phyloP scores from a whole-genome alignment of 2,329 filamentous ascomycete species.

The Pseudogymnoascus sp. region DNA sequence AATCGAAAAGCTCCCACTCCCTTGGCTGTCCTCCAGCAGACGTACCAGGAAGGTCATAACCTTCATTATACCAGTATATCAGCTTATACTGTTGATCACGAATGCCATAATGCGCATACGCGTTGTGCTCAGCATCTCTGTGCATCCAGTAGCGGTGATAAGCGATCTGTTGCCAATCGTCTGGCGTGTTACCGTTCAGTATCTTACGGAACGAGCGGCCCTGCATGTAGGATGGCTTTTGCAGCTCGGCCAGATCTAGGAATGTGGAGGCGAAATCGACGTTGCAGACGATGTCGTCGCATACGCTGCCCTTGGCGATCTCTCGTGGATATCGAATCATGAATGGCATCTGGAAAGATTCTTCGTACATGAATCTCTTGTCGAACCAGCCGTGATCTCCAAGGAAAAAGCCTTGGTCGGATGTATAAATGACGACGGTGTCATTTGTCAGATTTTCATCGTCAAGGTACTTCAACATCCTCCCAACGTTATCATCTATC shows the following conservation, averaged over 20 bases:
- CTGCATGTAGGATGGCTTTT: constrained; percentile 45
- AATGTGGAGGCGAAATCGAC: constrained; percentile 49
- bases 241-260: constrained; percentile 39
- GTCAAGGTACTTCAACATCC: constrained; percentile 42
- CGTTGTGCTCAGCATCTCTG: constrained; percentile 42
- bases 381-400: constrained; percentile 54
- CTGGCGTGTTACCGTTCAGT: constrained; percentile 33
- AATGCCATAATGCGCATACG: constrained; percentile 46
- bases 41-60: constrained; percentile 40
- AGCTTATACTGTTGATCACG: constrained; percentile 47
- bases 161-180: constrained; percentile 44
- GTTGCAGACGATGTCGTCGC: constrained; percentile 45
- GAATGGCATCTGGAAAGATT: constrained; percentile 51
- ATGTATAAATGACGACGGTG: constrained; percentile 48
- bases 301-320: constrained; percentile 35
- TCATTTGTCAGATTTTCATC: constrained; percentile 36
- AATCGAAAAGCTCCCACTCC: constrained; percentile 51
- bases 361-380: constrained; percentile 53
- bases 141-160: constrained; percentile 54
- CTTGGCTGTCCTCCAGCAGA: constrained; percentile 35
- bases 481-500: constrained; percentile 47
- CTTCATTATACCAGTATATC: constrained; percentile 51
- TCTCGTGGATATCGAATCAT: constrained; percentile 40
- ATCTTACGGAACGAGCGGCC: constrained; percentile 38
- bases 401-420: constrained; percentile 50